Percentiles rank a stretch among this genome's conserved stretches.
Evolutionary conservation across 2,329 filamentous ascomycete genomes (phyloP).

Genomic region (Sclerotinia spermophila): DNA sequence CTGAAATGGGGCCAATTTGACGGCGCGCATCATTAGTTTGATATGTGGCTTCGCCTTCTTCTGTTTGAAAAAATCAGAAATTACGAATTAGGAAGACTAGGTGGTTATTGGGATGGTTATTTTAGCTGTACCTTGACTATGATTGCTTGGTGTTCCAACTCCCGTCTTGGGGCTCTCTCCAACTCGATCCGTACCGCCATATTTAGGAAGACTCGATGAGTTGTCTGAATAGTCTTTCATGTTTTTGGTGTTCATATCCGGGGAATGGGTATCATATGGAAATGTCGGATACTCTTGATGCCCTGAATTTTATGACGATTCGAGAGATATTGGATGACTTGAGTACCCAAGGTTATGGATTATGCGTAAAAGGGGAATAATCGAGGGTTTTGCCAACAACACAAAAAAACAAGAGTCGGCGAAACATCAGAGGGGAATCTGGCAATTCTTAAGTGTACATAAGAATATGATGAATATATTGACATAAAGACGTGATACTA

Average conservation of each 20-base stretch:
- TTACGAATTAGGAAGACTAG: not conserved
- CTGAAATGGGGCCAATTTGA: conserved; percentile 53
- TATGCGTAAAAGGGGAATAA: not conserved
- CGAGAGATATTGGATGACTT: not conserved
- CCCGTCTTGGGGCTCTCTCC: not conserved
- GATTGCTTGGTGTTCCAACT: conserved; percentile 6
- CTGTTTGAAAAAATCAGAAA: not conserved
- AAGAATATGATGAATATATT: not conserved
- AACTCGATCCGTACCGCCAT: not conserved
- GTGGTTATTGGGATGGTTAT: not conserved
- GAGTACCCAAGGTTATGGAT: not conserved
- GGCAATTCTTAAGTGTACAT: not conserved
- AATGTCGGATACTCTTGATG: not conserved
- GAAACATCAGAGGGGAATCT: not conserved
- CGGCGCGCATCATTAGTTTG: conserved; percentile 37
- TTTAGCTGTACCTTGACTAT: conserved; percentile 7
- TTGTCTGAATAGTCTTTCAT: conserved; percentile 2
- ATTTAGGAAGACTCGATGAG: not conserved
- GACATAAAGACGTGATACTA: conserved; percentile 11
- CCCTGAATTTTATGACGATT: not conserved
- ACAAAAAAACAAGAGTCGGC: not conserved
- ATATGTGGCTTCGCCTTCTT: conserved; percentile 11
- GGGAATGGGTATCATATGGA: not conserved
- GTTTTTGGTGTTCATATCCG: not conserved
- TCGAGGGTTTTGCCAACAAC: not conserved